These are phyloP conservation scores for Claviceps sp. DNA, from an alignment of 2,329 filamentous ascomycete genomes.

Conservation along the genomic window DNA sequence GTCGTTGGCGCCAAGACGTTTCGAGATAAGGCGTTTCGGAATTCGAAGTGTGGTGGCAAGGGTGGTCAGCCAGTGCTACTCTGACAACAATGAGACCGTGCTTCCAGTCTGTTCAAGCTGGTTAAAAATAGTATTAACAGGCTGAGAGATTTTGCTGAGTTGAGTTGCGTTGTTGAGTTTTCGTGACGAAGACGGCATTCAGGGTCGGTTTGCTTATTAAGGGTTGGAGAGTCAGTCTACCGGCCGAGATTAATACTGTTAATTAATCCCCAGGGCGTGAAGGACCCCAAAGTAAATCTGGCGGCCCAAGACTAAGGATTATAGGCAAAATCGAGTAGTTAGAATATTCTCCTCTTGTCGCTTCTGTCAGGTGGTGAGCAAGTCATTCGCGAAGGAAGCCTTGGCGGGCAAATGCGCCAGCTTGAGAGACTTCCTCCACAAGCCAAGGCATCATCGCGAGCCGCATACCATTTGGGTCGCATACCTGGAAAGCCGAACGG, in stretches of 20 bases:
- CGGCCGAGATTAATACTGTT: background rate
- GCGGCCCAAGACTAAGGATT: background rate
- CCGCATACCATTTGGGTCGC: conserved; percentile 35
- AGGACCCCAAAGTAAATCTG: background rate
- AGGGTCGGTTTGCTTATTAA: background rate
- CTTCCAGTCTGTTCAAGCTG: background rate
- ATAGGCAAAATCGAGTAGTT: background rate
- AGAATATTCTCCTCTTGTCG: background rate
- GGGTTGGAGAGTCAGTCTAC: background rate
- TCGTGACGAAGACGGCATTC: background rate
- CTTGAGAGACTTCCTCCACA: background rate
- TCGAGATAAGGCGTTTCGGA: background rate
- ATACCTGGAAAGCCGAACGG: conserved; percentile 26
- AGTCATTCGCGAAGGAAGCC: background rate
- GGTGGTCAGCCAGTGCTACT: background rate
- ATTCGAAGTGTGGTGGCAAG: background rate
- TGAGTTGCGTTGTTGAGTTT: background rate
- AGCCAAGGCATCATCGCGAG: conserved; percentile 5
- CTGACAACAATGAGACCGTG: background rate
- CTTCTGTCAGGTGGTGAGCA: too few species aligned
- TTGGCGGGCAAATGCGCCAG: background rate
- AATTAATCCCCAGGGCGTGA: too few species aligned
- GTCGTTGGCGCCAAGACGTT: background rate
- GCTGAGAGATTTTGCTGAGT: background rate
- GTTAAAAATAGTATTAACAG: background rate